Evolutionary conservation across 805 yeast species (phyloP).

Genomic region (Sugiyamaella marilandica): DNA sequence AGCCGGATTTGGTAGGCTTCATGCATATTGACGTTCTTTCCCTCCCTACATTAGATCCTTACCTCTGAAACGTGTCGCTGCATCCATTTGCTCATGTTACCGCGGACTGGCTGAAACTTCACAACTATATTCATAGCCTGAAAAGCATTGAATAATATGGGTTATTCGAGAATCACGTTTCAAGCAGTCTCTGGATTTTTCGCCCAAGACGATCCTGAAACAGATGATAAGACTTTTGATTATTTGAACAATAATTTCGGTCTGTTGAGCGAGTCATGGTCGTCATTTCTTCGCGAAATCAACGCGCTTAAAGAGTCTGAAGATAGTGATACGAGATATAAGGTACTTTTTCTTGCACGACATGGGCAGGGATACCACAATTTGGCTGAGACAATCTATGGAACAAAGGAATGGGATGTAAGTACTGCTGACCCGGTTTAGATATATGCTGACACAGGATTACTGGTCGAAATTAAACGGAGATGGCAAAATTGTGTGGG

Average conservation of each 20-base stretch:
- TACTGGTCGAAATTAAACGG: slow-evolving; percentile 15
- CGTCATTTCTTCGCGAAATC: slow-evolving; percentile 29
- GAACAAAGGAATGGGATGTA: slow-evolving; percentile 41
- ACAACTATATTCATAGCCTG: background rate
- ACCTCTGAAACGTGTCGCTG: background rate
- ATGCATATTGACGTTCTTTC: background rate
- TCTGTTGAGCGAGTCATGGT: slow-evolving; percentile 34
- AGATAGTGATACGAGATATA: slow-evolving; percentile 33
- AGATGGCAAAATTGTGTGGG: slow-evolving; percentile 33
- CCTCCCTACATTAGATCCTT: too few species aligned
- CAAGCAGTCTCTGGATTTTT: slow-evolving; percentile 38
- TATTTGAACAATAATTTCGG: slow-evolving; percentile 44
- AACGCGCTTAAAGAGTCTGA: slow-evolving; percentile 31
- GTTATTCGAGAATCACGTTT: background rate
- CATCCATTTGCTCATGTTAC: background rate
- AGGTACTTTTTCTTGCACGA: slow-evolving; percentile 45
- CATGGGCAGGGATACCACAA: slow-evolving; percentile 56
- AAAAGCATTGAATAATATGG: background rate
- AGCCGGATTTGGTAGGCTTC: slow-evolving; percentile 1
- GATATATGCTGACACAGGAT: slow-evolving; percentile 3
- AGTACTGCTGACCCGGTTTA: background rate
- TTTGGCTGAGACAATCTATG: slow-evolving; percentile 43
- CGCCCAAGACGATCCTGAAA: slow-evolving; percentile 40
- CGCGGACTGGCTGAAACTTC: background rate
- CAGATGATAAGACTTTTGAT: slow-evolving; percentile 42